Conservation (phyloP, 768 basidiomycete species). For the Tulasnella sp. region DNA sequence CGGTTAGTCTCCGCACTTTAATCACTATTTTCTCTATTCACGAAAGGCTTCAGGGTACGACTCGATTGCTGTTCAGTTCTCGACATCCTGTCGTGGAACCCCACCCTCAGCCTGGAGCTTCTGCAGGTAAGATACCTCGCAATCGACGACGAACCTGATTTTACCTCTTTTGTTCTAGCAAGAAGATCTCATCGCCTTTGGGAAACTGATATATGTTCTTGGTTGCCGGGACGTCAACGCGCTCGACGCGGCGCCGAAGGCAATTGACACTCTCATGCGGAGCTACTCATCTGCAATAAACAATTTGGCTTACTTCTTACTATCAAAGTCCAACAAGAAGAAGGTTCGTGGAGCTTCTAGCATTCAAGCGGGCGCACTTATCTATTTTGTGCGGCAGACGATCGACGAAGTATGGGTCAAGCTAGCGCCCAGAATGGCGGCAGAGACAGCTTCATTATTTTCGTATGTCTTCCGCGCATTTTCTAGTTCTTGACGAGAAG, state of each 20-base stretch:
- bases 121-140: conserved; percentile 45
- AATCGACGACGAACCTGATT: not conserved
- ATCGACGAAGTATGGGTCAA: conserved; percentile 79
- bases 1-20: conserved; percentile 45
- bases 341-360: conserved; percentile 47
- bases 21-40: not conserved
- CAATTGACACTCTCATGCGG: conserved; percentile 66
- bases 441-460: conserved; percentile 83
- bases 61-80: conserved; percentile 81
- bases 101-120: conserved; percentile 53
- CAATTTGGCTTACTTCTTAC: conserved; percentile 70
- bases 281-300: conserved; percentile 80
- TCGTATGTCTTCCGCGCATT: conserved; percentile 48
- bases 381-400: conserved; percentile 43
- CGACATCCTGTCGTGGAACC: conserved; percentile 78
- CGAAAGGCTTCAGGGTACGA: conserved; percentile 54
- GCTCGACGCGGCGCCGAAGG: conserved; percentile 63
- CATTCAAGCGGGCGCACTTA: not conserved
- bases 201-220: conserved; percentile 73
- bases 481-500: not conserved
- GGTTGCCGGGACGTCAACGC: conserved; percentile 67
- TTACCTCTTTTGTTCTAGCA: conserved; percentile 44
- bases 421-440: conserved; percentile 63
- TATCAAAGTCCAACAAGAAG: conserved; percentile 63
- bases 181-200: conserved; percentile 86